Base-by-base conservation (phyloP, 2,329 filamentous ascomycete species). In the Fusarium solani-melongenae region DNA sequence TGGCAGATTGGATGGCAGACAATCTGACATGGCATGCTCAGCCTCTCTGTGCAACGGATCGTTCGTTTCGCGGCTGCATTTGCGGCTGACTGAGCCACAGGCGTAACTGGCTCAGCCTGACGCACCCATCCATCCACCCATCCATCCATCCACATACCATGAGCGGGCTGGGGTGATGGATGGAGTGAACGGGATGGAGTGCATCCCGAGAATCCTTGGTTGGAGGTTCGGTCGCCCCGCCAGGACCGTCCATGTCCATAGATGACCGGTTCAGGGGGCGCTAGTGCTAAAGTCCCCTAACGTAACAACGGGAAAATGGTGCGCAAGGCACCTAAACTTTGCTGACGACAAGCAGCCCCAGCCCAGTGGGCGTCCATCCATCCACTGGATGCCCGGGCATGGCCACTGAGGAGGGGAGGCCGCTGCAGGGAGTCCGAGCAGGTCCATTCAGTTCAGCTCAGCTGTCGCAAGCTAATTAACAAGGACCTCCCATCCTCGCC, bases 391-490 rank as follows among this genome's bases (percentile, higher is more conserved):
- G 29, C 39, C 31, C 20, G 44, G 24, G 44, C 24, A 49, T 24
- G 24, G 44, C 24, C 44, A 15, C 44, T 46, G 44, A 49, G 44
- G 46, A 51, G 44, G 33, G 46, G 24, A 63, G 49, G 61, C 59
- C 59, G 46, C 34, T 31, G 51, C 51, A 55, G 51, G 51, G 49
- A 31, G 49, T 34, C 44, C 15, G 14, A 27, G 22, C 22, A 27
- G 44, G 15, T n/a, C 22, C 22, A 49, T 49, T 49, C 12, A n/a
- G 49, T 55, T 39, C 62, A 65, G 41, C 62, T 46, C 51, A 41
- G 68, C 55, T 61, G 71, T 69, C 71, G 71, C 71, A 72, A 74
- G 71, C 71, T 68, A 74, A 74, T 73, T 68, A 57, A 68, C 67
- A 63, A 72, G 71, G 71, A 69, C 67, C 71, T 64, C 71, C 61